Conservation (phyloP, 2,329 filamentous ascomycete species). For the Colletotrichum sojae region DNA sequence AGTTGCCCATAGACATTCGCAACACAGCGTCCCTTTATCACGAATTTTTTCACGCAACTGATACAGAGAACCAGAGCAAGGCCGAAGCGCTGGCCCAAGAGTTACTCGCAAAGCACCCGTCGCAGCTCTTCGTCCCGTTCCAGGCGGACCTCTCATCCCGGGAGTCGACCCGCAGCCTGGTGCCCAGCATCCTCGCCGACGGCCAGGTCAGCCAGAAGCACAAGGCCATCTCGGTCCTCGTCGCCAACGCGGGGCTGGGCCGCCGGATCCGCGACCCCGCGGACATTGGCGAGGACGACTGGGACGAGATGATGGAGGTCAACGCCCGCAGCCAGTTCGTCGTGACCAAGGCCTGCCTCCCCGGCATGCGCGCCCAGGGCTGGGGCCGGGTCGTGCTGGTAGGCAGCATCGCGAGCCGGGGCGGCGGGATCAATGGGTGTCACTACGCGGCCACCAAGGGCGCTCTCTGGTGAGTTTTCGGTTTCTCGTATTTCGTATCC, state of each 20-base stretch:
- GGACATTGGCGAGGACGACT: conserved; percentile 53
- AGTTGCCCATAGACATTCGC: background rate
- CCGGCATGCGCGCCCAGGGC: conserved; percentile 49
- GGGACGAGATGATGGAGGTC: conserved; percentile 54
- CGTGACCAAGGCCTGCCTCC: conserved; percentile 49
- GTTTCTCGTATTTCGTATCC: background rate
- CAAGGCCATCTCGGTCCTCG: conserved; percentile 48
- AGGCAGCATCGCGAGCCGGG: conserved; percentile 51
- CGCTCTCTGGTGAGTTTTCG: conserved; percentile 37
- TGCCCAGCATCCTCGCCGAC: conserved; percentile 42
- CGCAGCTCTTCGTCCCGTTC: conserved; percentile 47
- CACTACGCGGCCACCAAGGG: conserved; percentile 54
- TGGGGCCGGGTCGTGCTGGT: conserved; percentile 52
- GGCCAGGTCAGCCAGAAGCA: conserved; percentile 43
- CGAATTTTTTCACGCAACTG: conserved; percentile 7
- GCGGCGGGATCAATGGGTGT: conserved; percentile 52
- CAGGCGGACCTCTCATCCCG: conserved; percentile 49
- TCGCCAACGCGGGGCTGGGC: conserved; percentile 52
- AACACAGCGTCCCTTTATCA: background rate
- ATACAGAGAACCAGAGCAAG: conserved; percentile 45
- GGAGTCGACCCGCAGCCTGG: conserved; percentile 45
- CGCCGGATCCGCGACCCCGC: conserved; percentile 51
- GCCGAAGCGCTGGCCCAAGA: conserved; percentile 48
- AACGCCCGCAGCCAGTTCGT: conserved; percentile 53
- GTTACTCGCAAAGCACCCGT: conserved; percentile 44